These are phyloP conservation scores for Aspergillus biplanus DNA, from an alignment of 495 filamentous ascomycete species.

Conservation along the genomic window DNA sequence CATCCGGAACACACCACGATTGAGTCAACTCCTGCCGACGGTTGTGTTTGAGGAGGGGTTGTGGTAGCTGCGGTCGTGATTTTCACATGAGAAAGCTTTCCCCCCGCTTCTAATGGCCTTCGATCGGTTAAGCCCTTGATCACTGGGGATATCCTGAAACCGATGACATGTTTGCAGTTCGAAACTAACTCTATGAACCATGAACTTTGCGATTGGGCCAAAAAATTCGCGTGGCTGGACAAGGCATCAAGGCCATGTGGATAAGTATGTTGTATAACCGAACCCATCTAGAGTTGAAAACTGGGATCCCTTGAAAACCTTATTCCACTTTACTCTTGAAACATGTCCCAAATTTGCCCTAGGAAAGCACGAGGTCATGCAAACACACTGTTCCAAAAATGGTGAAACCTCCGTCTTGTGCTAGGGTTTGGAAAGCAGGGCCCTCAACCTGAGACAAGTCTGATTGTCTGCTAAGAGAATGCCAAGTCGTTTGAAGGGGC, in stretches of 20 bases:
- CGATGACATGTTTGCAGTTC: too few relatives aligned
- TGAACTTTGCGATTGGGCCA: not conserved
- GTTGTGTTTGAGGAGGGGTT: constrained; percentile 10
- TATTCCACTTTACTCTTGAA: constrained; percentile 18
- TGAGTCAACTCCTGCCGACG: not conserved
- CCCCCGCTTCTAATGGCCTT: not conserved
- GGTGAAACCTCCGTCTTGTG: constrained; percentile 27
- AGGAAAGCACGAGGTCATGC: constrained; percentile 12
- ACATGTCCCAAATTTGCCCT: constrained; percentile 17
- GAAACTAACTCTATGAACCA: too few relatives aligned
- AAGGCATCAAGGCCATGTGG: not conserved
- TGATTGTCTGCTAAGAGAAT: constrained; percentile 4
- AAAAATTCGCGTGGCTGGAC: not conserved
- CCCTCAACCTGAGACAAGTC: constrained; percentile 20
- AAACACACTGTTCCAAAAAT: constrained; percentile 24
- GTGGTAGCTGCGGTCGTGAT: constrained; percentile 1
- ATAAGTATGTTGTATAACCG: constrained; percentile 13
- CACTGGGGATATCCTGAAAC: not conserved
- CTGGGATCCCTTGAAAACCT: constrained; percentile 14
- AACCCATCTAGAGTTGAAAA: constrained; percentile 15
- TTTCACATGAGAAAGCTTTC: not conserved
- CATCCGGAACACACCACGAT: not conserved
- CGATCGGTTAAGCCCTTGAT: not conserved
- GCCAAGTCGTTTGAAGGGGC: constrained; percentile 9
- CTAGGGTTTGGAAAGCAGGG: constrained; percentile 22